Evolutionary conservation across 2,329 filamentous ascomycete genomes (phyloP).

Genomic region (Xylaria sp.): DNA sequence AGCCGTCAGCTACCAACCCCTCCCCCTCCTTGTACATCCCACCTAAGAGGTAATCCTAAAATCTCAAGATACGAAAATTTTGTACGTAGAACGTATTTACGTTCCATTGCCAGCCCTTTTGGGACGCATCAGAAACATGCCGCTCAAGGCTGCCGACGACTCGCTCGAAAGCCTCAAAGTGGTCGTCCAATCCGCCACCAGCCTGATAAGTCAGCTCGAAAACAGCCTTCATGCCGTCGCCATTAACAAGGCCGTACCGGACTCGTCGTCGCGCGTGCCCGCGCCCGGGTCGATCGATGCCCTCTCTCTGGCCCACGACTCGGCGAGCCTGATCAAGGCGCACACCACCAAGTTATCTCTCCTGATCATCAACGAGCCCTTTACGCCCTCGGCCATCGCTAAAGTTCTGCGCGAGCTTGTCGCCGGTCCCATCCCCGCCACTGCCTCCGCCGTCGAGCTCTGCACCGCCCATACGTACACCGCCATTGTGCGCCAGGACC

Average conservation of each 20-base stretch:
- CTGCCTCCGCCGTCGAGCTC: conserved; percentile 76
- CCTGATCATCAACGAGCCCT: conserved; percentile 85
- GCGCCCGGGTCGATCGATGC: conserved; percentile 57
- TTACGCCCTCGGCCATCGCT: conserved; percentile 79
- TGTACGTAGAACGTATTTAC: neutral
- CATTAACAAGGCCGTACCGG: conserved; percentile 3
- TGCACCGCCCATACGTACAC: conserved; percentile 73
- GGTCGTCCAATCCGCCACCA: conserved; percentile 48
- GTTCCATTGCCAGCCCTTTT: no score
- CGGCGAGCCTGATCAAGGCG: conserved; percentile 78
- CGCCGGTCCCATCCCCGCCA: conserved; percentile 76
- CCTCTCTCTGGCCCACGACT: conserved; percentile 76
- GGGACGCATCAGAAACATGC: conserved; percentile 23
- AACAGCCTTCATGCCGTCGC: conserved; percentile 14
- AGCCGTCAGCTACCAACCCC: no score
- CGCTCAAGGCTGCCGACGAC: conserved; percentile 31
- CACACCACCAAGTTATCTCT: conserved; percentile 90
- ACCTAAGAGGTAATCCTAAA: neutral
- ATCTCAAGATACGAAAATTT: conserved; percentile 13
- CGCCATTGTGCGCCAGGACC: conserved; percentile 69
- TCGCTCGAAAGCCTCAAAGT: conserved; percentile 54
- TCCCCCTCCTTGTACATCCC: neutral
- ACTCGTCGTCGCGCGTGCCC: conserved; percentile 8
- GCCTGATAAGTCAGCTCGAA: conserved; percentile 29
- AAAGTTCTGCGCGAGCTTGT: conserved; percentile 79